Percentiles rank a stretch among this genome's conserved stretches.
These are phyloP conservation scores for Ophiostoma ips DNA, from an alignment of 2,329 filamentous ascomycete species.

Conservation along the genomic window DNA sequence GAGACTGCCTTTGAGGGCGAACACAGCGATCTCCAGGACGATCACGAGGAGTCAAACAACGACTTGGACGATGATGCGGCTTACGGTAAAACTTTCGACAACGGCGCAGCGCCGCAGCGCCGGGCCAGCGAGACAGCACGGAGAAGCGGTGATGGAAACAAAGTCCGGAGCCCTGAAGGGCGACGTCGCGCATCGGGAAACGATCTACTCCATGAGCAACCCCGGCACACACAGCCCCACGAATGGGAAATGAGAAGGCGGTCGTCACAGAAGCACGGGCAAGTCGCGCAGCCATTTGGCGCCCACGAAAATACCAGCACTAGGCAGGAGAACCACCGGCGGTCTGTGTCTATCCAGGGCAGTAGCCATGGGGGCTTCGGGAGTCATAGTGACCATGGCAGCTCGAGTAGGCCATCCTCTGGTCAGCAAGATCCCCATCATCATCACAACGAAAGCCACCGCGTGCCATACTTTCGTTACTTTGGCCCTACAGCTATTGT, in stretches of 20 bases:
- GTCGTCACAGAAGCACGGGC: neutral
- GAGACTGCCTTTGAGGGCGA: neutral
- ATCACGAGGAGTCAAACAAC: slow-evolving; percentile 13
- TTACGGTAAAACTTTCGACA: neutral
- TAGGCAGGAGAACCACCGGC: neutral
- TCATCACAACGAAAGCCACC: slow-evolving; percentile 40
- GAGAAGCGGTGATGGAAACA: neutral
- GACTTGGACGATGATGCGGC: neutral
- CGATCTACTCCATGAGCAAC: neutral
- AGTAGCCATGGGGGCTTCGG: slow-evolving; percentile 6
- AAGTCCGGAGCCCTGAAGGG: neutral
- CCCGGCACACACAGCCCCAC: neutral
- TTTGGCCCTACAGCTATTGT: slow-evolving; percentile 86
- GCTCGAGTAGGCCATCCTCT: neutral
- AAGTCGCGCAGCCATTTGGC: neutral
- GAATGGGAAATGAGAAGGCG: neutral
- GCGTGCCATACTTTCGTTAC: slow-evolving; percentile 80
- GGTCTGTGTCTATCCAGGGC: slow-evolving; percentile 3
- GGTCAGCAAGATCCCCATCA: slow-evolving; percentile 20
- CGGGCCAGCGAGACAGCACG: neutral
- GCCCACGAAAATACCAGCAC: too few relatives aligned
- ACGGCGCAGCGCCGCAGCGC: neutral
- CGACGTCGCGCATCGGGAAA: neutral
- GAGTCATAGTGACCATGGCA: neutral
- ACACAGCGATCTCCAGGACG: neutral